phyloP scores from a whole-genome alignment of 2,329 filamentous ascomycete genomes.

The Daldinia sp. region DNA sequence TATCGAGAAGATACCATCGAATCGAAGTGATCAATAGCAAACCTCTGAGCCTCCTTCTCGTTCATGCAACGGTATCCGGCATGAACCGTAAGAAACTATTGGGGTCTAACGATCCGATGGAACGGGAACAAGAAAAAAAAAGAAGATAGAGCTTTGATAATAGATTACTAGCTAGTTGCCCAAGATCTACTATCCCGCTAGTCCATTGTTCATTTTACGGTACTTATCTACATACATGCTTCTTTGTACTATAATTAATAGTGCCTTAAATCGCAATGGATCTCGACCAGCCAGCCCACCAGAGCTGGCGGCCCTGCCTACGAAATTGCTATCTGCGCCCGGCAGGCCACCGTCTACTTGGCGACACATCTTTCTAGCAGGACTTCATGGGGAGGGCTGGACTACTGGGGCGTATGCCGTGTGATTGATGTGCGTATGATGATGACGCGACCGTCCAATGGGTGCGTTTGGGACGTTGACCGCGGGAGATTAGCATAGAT shows the following conservation, averaged over 20 bases:
- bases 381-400: slow-evolving; percentile 21
- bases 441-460: slow-evolving; percentile 39
- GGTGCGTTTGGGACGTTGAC: slow-evolving; percentile 35
- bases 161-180: slow-evolving; percentile 8
- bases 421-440: slow-evolving; percentile 40
- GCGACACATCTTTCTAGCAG: slow-evolving; percentile 17
- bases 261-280: no score
- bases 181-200: slow-evolving; percentile 22
- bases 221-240: slow-evolving; percentile 6
- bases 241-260: no score
- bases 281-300: slow-evolving; percentile 13
- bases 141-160: slow-evolving; percentile 1
- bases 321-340: slow-evolving; percentile 37
- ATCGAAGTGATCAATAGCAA: slow-evolving; percentile 29
- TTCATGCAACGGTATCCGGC: slow-evolving; percentile 36
- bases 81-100: slow-evolving; percentile 36
- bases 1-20: slow-evolving; percentile 32
- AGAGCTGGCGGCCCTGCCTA: slow-evolving; percentile 26
- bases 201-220: slow-evolving; percentile 4
- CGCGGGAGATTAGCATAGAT: slow-evolving; percentile 44
- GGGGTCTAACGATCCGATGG: slow-evolving; percentile 25
- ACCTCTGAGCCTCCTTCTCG: slow-evolving; percentile 34
- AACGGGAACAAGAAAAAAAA: slow-evolving; percentile 14
- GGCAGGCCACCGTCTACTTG: slow-evolving; percentile 28
- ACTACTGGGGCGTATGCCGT: slow-evolving; percentile 31